Evolutionary conservation across 2,329 filamentous ascomycete species (phyloP), one percentile per base, ranked within the genome.

Genomic region (Akanthomyces dipterigenus): DNA sequence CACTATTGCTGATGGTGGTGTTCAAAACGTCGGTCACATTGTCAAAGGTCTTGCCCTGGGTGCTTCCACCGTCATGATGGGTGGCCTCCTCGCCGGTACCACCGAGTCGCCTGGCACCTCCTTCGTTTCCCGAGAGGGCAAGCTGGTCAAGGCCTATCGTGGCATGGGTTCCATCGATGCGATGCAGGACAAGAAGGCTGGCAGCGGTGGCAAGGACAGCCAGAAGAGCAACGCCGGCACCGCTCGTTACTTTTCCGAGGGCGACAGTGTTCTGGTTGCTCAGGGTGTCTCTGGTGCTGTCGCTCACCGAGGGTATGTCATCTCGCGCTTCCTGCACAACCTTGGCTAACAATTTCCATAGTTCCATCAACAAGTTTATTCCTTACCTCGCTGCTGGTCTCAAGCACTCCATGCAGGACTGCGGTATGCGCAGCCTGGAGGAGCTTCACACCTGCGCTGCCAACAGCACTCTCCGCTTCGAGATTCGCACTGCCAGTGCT

Each of bases 111-210:
- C 95, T 40, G 96, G 95, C 66, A 93, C 93, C 67, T 98, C 96
- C 67, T 98, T 96, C 72, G 91, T 99, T 68, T 96, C 91, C 71
- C 89, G 90, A 64, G 93, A 98, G 78, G 95, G 95, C 66, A 96
- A 98, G 83, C 88, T 99, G 60, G 93, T 99, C 77, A 99, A 99
- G 84, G 93, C 95, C 45, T 99, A 99, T 83, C 90, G 95, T 77
- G 95, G 95, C 63, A 99, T 99, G 95, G 95, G 95, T 67, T 93
- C 88, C 77, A 99, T 99, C 73, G 95, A 97, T 71, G 95, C 95
- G 67, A 99, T 99, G 95, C 93, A 98, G 79, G 93, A 98, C 79
- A 96, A 95, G 86, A 96, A 96, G 83, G 92, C 93, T 12, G 91
- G 90, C 60, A 82, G 77, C 63, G 89, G 88, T 67, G 79, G 80